phyloP scores from a whole-genome alignment of 129 eudicot species.

The Saposhnikovia divaricata region DNA sequence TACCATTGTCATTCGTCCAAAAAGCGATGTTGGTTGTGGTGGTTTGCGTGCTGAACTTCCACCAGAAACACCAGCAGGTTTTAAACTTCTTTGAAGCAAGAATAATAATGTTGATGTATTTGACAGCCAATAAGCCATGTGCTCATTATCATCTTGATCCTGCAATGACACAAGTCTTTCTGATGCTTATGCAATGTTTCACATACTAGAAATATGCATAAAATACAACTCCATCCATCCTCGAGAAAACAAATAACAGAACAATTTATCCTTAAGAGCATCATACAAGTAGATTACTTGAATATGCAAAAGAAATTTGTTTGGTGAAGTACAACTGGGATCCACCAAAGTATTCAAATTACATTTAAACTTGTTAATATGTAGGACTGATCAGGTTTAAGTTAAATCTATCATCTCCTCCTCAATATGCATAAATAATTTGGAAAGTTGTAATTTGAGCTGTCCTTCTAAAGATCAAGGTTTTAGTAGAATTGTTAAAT shows the following conservation, averaged over 20 bases:
- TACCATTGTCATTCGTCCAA: constrained; percentile 87
- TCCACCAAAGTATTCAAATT: neutral
- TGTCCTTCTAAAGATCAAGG: neutral
- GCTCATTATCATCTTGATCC: constrained; percentile 67
- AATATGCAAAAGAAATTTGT: neutral
- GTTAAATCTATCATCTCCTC: neutral
- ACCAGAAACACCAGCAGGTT: constrained; percentile 42
- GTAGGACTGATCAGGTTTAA: neutral
- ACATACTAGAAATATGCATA: neutral
- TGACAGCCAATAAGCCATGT: constrained; percentile 85
- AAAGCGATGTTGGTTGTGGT: constrained; percentile 58
- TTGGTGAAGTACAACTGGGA: neutral
- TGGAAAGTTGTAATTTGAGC: neutral
- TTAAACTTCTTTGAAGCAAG: constrained; percentile 61
- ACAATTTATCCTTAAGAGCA: neutral
- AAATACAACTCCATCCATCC: neutral
- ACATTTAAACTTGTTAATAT: neutral
- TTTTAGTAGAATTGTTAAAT: neutral
- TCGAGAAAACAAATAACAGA: neutral
- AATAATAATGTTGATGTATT: constrained; percentile 66
- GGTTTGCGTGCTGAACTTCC: constrained; percentile 49
- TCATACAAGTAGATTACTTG: neutral
- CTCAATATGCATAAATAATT: neutral
- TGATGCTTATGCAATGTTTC: constrained; percentile 6
- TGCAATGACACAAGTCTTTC: constrained; percentile 24